phyloP scores from a whole-genome alignment of 2,329 filamentous ascomycete species.

The Spiromastix sp. region DNA sequence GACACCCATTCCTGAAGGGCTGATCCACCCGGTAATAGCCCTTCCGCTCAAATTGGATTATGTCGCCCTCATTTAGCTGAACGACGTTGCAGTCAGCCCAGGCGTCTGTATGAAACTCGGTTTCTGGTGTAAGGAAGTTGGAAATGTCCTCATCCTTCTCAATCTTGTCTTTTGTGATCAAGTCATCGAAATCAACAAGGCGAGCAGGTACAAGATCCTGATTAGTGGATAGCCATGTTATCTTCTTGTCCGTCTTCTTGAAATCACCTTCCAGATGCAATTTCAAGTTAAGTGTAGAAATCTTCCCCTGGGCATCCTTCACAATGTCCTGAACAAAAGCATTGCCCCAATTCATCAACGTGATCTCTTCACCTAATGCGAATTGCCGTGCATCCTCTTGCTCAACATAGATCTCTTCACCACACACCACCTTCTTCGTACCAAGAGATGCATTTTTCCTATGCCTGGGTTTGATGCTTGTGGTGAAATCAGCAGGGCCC shows the following conservation, averaged over 20 bases:
- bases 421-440: constrained; percentile 74
- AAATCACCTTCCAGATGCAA: constrained; percentile 78
- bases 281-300: constrained; percentile 52
- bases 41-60: constrained; percentile 80
- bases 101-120: constrained; percentile 59
- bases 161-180: constrained; percentile 78
- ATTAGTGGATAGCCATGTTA: constrained; percentile 70
- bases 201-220: constrained; percentile 64
- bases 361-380: constrained; percentile 79
- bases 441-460: constrained; percentile 80
- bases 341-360: constrained; percentile 58
- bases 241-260: constrained; percentile 81
- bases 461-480: constrained; percentile 74
- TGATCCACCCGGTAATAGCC: constrained; percentile 44
- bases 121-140: constrained; percentile 63
- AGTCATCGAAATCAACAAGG: constrained; percentile 74
- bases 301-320: constrained; percentile 8
- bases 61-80: constrained; percentile 66
- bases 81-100: constrained; percentile 65
- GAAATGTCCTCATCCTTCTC: constrained; percentile 72
- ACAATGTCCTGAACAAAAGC: constrained; percentile 16
- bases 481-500: constrained; percentile 49
- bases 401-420: constrained; percentile 66
- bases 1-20: constrained; percentile 40
- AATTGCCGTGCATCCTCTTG: constrained; percentile 78